Evolutionary conservation across 805 yeast species (phyloP), one percentile per base, ranked within the genome.

Genomic region (Saturnispora zaruensis): DNA sequence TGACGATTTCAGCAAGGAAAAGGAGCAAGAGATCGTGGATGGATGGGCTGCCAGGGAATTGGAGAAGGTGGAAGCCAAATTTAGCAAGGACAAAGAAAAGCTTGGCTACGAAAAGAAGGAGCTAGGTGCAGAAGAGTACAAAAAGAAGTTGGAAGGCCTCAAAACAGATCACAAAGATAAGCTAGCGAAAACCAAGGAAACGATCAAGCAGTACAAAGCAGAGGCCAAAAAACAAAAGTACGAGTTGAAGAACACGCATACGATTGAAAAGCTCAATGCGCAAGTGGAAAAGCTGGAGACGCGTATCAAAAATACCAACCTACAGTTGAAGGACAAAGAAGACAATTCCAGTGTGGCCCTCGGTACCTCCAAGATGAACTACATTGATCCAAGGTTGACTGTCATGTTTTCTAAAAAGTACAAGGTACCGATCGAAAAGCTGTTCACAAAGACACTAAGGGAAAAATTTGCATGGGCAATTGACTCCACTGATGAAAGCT

Each of bases 391-490:
- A 24, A 75, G 98, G 56, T 71, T 91, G 57, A 81, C 95, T 0
- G 96, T 88, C 23, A 81, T 86, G 76, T 91, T 89, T 62, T 78
- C 95, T 47, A 90, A 89, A 66, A 86, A 81, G 66, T 88, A 71
- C 63, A 74, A 79, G 49, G 96, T 91, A 20, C 98, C 98, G 6
- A 84, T 91, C 49, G 97, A 91, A 66, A 90, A 87, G 66, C 72
- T 91, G 40, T 89, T 91, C 59, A 84, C 96, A 11, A 90, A 89
- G 69, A 87, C 98, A 0, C 71, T 91, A 49, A 72, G 97, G 53
- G 96, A 90, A 41, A 91, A 91, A 70, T 91, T 91, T 69, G 82
- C 79, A 44, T 91, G 98, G 98, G 98, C 98, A 28, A 84, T 91
- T 48, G 95, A 90, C 65, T 81, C 90, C 48, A 89, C 82, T 3